Evolutionary conservation across 2,329 filamentous ascomycete species (phyloP), one percentile per base, ranked within the genome.

Genomic region (Talaromyces islandicus): DNA sequence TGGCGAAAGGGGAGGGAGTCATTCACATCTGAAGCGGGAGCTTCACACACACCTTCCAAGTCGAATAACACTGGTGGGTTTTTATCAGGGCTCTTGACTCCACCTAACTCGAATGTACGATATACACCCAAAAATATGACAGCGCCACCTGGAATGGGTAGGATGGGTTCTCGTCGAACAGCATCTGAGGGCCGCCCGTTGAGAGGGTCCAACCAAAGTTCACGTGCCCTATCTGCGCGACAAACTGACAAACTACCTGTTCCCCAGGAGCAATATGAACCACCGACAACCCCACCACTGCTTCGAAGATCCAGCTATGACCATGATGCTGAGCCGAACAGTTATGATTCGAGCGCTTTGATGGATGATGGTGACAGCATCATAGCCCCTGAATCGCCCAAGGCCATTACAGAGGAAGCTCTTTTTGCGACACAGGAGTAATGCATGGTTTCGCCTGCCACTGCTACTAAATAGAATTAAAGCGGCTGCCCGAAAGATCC

Each of bases 1-100:
- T 97, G 93, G 93, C 88, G 92, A 57, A 93, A 89, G 71, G 85
- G 83, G 17, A 83, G 81, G 67, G 83, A 85, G 59, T 76, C 85
- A 56, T 66, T 67, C 24, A 32, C 68, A 30, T 71, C 69, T 14
- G 73, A 78, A 25, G 56, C 35, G 19, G 56, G 55, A 17, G 35
- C 56, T n/a, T 55, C 58, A 66, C 77, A 72, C 51, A 89, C 88
- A 0, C 87, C 88, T 5, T 88, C 87, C 9, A 86, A 83, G 67
- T 78, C 79, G 50, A 82, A 74, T 61, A 73, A 68, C 4, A 80
- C 86, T 1, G 81, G 84, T 58, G 85, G 81, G 54, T 88, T 91
- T 62, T 80, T 92, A 21, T 88, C 88, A 0, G 92, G 92, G 1
- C 84, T 96, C 24, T 82, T 97, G 80, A 97, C 93, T 1, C 92